Conservation (phyloP, 768 basidiomycete species). For the Roridomyces roridus region DNA sequence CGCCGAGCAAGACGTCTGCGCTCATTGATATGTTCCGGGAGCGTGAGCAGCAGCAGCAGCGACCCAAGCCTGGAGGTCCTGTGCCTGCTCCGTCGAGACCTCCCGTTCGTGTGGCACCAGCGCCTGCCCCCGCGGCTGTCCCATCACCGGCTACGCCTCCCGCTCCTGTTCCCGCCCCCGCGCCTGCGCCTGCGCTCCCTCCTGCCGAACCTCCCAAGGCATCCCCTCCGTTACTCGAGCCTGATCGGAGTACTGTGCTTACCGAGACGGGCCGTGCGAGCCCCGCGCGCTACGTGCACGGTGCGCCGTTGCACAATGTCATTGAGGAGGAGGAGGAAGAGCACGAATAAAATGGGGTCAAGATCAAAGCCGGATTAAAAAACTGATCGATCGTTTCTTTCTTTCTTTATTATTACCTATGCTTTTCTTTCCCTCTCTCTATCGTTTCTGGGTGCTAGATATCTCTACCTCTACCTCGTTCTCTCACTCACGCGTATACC, state of each 20-base stretch:
- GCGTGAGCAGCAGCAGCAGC: slow-evolving; percentile 57
- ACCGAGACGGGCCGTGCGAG: slow-evolving; percentile 65
- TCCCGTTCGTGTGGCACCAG: slow-evolving; percentile 42
- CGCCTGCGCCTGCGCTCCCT: slow-evolving; percentile 31
- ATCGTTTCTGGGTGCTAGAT: background rate
- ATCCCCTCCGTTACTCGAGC: slow-evolving; percentile 34
- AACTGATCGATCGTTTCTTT: background rate
- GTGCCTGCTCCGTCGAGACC: slow-evolving; percentile 43
- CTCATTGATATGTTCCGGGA: slow-evolving; percentile 90
- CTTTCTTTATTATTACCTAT: slow-evolving; percentile 3
- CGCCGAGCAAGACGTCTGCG: slow-evolving; percentile 71
- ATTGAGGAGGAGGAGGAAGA: slow-evolving; percentile 84
- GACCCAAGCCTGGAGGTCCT: slow-evolving; percentile 33
- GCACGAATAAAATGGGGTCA: slow-evolving; percentile 12
- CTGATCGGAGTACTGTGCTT: slow-evolving; percentile 33
- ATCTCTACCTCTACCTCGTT: background rate
- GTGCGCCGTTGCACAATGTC: slow-evolving; percentile 87
- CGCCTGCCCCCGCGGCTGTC: background rate
- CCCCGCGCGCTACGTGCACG: slow-evolving; percentile 80
- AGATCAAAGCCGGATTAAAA: slow-evolving; percentile 5
- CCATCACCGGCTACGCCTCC: slow-evolving; percentile 27
- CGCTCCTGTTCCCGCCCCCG: slow-evolving; percentile 27
- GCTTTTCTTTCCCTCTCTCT: background rate
- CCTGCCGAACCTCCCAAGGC: slow-evolving; percentile 30
- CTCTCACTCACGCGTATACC: slow-evolving; percentile 17